phyloP scores from a whole-genome alignment of 2,329 filamentous ascomycete genomes.

The Hirsutella rhossiliensis region DNA sequence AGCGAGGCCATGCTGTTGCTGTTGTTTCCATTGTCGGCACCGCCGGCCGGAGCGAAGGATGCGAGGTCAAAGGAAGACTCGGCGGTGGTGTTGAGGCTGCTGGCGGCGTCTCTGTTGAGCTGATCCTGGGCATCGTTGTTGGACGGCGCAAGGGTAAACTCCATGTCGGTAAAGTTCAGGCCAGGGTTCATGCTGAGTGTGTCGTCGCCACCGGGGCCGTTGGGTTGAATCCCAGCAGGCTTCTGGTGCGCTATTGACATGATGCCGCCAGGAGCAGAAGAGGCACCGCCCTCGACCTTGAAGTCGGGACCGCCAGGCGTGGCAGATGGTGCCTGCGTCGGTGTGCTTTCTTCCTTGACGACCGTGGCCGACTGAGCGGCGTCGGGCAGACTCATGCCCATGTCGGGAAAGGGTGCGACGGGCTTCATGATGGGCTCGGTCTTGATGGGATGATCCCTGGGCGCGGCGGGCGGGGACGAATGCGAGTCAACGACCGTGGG shows the following conservation, averaged over 20 bases:
- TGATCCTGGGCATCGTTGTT: conserved; percentile 17
- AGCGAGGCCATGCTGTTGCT: conserved; percentile 14
- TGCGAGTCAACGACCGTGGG: conserved; percentile 24
- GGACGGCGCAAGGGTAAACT: conserved; percentile 38
- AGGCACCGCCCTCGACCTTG: conserved; percentile 12
- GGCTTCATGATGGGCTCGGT: conserved; percentile 25
- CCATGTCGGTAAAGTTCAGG: conserved; percentile 43
- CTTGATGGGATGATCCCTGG: conserved; percentile 18
- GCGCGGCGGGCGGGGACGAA: conserved; percentile 16
- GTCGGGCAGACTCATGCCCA: conserved; percentile 34
- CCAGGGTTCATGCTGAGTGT: conserved; percentile 17
- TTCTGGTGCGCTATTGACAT: conserved; percentile 15
- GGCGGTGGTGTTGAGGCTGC: conserved; percentile 8
- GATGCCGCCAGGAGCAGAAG: conserved; percentile 3
- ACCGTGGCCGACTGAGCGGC: conserved; percentile 5
- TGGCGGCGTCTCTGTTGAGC: conserved; percentile 2
- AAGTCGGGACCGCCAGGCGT: neutral
- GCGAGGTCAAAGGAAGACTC: conserved; percentile 34
- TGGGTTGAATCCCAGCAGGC: conserved; percentile 10
- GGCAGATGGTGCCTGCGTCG: neutral
- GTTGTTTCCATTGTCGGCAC: conserved; percentile 11
- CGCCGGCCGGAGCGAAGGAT: conserved; percentile 25
- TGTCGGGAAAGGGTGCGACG: conserved; percentile 43
- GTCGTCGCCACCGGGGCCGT: conserved; percentile 7
- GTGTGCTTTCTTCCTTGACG: conserved; percentile 11